Conservation (phyloP, 2,329 filamentous ascomycete species). For the Beauveria caledonica region DNA sequence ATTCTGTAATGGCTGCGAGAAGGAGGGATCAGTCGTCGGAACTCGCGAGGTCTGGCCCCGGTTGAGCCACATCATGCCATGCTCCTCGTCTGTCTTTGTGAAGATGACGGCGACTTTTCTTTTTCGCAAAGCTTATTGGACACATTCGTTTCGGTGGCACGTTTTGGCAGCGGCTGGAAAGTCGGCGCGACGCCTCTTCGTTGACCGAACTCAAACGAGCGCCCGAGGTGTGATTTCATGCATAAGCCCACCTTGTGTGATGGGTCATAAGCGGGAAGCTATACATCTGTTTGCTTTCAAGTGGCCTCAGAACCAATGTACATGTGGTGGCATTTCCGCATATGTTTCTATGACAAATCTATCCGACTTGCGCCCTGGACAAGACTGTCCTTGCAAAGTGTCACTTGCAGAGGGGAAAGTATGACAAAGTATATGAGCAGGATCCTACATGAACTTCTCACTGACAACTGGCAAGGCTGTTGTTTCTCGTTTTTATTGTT, state of each 20-base stretch:
- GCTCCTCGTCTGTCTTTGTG: neutral
- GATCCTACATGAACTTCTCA: neutral
- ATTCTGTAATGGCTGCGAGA: constrained; percentile 1
- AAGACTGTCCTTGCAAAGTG: neutral
- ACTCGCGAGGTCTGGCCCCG: neutral
- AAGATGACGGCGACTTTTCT: neutral
- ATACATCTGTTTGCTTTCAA: neutral
- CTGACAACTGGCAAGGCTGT: too few relatives aligned
- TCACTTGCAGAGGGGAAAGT: neutral
- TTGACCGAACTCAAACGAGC: constrained; percentile 3
- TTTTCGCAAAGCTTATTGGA: neutral
- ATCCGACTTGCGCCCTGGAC: neutral
- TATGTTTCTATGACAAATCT: neutral
- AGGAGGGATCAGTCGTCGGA: neutral
- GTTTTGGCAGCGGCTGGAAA: neutral
- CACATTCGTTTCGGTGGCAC: neutral
- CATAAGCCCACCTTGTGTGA: neutral
- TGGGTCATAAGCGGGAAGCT: neutral
- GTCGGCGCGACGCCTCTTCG: neutral
- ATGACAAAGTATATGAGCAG: neutral
- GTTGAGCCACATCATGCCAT: neutral
- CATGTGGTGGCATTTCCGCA: neutral
- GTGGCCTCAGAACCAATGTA: neutral
- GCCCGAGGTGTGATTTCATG: neutral
- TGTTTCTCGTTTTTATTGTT: neutral